Percentiles rank a stretch among this genome's conserved stretches.
These are phyloP conservation scores for Centaurea solstitialis DNA, from an alignment of 129 eudicot species.

Conservation along the genomic window DNA sequence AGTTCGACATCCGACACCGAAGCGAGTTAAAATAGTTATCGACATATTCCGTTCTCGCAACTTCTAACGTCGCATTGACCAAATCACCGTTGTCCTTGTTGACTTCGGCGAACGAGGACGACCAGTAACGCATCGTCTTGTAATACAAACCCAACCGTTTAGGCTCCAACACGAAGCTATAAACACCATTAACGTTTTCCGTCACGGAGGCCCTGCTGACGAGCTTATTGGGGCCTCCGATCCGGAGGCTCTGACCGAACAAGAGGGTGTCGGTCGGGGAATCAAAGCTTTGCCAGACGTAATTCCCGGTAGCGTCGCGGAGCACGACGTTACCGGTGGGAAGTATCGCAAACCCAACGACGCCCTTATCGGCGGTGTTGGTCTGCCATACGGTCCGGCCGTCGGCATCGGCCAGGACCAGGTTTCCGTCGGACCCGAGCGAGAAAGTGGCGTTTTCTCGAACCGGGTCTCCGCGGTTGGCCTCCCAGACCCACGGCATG, in stretches of 20 bases:
- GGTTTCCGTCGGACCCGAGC: conserved; percentile 53
- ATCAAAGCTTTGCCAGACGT: conserved; percentile 55
- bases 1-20: background rate
- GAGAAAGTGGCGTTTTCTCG: conserved; percentile 48
- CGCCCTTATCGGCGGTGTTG: conserved; percentile 58
- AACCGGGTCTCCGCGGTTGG: conserved; percentile 54
- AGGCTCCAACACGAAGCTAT: conserved; percentile 54
- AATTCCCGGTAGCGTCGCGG: conserved; percentile 35
- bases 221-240: conserved; percentile 29
- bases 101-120: conserved; percentile 16
- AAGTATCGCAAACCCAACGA: conserved; percentile 44
- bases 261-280: conserved; percentile 49
- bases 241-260: conserved; percentile 40
- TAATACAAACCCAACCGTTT: conserved; percentile 39
- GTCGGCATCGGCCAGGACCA: conserved; percentile 46
- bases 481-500: conserved; percentile 69
- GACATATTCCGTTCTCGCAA: conserved; percentile 11
- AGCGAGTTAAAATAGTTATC: conserved; percentile 12
- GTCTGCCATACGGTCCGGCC: conserved; percentile 58
- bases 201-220: conserved; percentile 43
- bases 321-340: conserved; percentile 62
- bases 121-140: conserved; percentile 33
- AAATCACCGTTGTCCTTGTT: conserved; percentile 20
- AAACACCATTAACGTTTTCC: conserved; percentile 39
- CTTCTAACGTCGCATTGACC: conserved; percentile 17